Evolutionary conservation across 208 protist genomes (phyloP), one percentile per base, ranked within the genome.

Genomic region (Leishmania aethiopica): DNA sequence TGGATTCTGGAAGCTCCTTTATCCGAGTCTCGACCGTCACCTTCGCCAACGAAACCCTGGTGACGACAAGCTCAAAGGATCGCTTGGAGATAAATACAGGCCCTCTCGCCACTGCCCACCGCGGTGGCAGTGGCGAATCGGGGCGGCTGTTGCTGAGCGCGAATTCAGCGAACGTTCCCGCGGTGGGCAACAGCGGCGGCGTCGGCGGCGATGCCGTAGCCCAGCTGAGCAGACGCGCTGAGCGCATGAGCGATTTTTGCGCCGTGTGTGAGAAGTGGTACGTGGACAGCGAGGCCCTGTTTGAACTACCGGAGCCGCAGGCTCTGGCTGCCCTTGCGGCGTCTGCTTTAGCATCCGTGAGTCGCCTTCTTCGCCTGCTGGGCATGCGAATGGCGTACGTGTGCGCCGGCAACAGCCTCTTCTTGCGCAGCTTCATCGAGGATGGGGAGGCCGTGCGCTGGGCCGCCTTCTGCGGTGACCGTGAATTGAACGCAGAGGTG

Each of bases 231-330:
- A 83, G 62, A 37, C 72, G 83, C 3, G 95, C 93, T 3, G 91
- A 96, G 84, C 88, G 91, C 51, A 80, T 96, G 81, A 96, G 92
- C 78, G 92, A 96, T 51, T 88, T 96, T 51, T 97, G 95, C 78
- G 75, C 83, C 19, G 75, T 94, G 51, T 89, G 86, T 47, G 92
- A 96, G 40, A 93, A 93, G 84, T 96, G 91, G 89, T 94, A 92
- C 82, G 32, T 85, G 11, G 70, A 84, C 25, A 90, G 95, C 80
- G 93, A 97, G 85, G 51, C 25, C 0, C 78, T 84, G 42, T 92
- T 97, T 67, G 77, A 90, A 35, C 77, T 97, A 71, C 85, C 86
- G 49, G 35, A 88, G 28, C 79, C 90, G 49, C 85, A 89, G 70
- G 84, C 72, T 67, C 59, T 96, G 51, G 93, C 86, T 13, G n/a